These are phyloP conservation scores for Pisolithus marmoratus DNA, from an alignment of 768 basidiomycete species.

Conservation along the genomic window DNA sequence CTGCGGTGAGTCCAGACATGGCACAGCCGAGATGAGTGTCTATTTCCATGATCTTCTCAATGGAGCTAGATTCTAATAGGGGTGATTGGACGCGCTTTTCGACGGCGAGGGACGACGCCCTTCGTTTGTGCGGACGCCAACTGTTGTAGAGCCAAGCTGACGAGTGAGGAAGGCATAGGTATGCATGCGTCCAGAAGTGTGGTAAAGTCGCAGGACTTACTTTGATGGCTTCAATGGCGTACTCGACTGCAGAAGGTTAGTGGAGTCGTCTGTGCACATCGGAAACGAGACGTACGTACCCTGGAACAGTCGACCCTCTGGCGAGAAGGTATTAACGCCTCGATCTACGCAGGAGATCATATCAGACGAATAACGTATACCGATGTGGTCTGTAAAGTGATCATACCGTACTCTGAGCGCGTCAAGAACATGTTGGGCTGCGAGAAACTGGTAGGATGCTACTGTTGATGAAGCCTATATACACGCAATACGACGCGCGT, in stretches of 20 bases:
- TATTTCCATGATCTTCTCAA: constrained; percentile 99
- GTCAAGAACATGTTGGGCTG: constrained; percentile 73
- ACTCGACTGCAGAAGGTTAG: constrained; percentile 66
- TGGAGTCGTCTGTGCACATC: constrained; percentile 7
- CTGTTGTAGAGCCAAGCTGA: constrained; percentile 96
- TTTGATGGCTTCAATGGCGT: constrained; percentile 99
- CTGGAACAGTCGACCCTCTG: constrained; percentile 97
- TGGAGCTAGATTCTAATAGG: constrained; percentile 88
- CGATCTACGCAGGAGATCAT: constrained; percentile 51
- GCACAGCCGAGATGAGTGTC: constrained; percentile 95
- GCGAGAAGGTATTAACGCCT: constrained; percentile 98
- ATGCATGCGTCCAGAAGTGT: neutral
- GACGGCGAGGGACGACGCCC: constrained; percentile 92
- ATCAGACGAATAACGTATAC: neutral
- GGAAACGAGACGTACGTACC: constrained; percentile 42
- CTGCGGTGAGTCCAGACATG: constrained; percentile 96
- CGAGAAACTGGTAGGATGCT: constrained; percentile 3
- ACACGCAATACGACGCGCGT: constrained; percentile 28
- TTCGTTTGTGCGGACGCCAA: constrained; percentile 86
- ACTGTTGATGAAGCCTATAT: neutral
- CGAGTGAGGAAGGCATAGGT: neutral
- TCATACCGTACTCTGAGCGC: constrained; percentile 87
- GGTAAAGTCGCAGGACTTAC: constrained; percentile 33
- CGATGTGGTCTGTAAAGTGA: too few species aligned
- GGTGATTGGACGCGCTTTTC: constrained; percentile 99